Conservation (phyloP, 2,329 filamentous ascomycete genomes). For the Ilyonectria destructans region DNA sequence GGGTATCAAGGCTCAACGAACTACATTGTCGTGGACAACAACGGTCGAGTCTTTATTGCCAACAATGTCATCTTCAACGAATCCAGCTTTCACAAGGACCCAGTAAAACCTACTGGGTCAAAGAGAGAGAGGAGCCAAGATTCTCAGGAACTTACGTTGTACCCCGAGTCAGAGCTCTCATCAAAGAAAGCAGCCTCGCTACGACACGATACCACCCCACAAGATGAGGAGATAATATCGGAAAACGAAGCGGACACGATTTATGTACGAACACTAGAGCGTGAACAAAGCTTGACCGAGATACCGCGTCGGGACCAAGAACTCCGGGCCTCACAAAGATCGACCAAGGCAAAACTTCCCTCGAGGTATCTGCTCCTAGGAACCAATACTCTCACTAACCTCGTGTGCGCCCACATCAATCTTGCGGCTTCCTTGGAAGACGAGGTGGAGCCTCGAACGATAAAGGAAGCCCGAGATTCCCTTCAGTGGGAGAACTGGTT, state of each 20-base stretch:
- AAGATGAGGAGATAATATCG: neutral
- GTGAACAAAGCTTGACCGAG: no score
- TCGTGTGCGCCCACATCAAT: no score
- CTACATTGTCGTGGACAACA: slow-evolving; percentile 2
- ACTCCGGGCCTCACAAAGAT: no score
- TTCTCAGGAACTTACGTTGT: neutral
- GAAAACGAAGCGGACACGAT: neutral
- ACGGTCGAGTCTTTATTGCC: neutral
- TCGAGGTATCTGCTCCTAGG: no score
- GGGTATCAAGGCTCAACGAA: slow-evolving; percentile 3
- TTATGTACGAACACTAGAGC: neutral
- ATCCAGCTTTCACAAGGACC: neutral
- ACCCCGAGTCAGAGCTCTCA: neutral
- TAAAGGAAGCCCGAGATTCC: no score
- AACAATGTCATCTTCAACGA: neutral
- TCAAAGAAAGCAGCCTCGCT: neutral
- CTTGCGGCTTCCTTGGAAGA: no score
- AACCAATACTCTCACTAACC: no score
- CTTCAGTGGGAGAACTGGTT: no score
- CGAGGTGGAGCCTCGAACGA: no score
- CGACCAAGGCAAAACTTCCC: no score
- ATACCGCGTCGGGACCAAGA: no score
- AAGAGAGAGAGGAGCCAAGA: neutral
- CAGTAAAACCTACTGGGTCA: neutral
- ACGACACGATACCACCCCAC: neutral